These are phyloP conservation scores for Porogramme epimiltina DNA, from an alignment of 1,284 basidiomycete species.

Conservation along the genomic window DNA sequence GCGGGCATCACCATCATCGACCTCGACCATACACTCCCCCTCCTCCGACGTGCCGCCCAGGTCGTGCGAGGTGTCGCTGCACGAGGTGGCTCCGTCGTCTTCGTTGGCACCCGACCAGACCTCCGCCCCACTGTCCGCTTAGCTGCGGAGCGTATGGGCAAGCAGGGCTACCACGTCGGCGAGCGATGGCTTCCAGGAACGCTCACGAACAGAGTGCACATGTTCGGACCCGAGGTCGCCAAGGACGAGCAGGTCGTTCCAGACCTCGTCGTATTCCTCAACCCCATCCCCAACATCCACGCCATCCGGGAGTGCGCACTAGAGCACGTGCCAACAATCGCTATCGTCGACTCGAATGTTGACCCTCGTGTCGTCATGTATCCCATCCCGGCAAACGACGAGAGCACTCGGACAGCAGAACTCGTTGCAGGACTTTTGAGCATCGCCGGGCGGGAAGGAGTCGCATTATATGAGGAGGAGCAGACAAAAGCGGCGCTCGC, in stretches of 20 bases:
- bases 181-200: constrained; percentile 95
- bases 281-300: constrained; percentile 82
- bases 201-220: constrained; percentile 85
- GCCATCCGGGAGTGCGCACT: constrained; percentile 87
- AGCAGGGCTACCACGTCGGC: constrained; percentile 80
- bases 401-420: constrained; percentile 88
- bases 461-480: constrained; percentile 39
- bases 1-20: constrained; percentile 94
- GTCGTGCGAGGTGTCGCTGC: constrained; percentile 84
- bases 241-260: constrained; percentile 68
- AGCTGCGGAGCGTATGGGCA: constrained; percentile 79
- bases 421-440: constrained; percentile 90
- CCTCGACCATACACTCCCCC: constrained; percentile 90
- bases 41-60: constrained; percentile 87
- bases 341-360: constrained; percentile 92
- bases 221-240: constrained; percentile 69
- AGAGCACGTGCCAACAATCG: constrained; percentile 85
- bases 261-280: constrained; percentile 88
- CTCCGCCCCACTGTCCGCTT: constrained; percentile 77
- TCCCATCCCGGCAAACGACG: constrained; percentile 97
- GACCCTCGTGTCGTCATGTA: constrained; percentile 98
- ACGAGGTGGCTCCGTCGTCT: constrained; percentile 85
- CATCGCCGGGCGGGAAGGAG: constrained; percentile 88
- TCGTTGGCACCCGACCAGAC: constrained; percentile 87
- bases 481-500: constrained; percentile 18